Base-by-base conservation (phyloP, 306 rosid species). In the barrel medic (Medicago truncatula) region DNA sequence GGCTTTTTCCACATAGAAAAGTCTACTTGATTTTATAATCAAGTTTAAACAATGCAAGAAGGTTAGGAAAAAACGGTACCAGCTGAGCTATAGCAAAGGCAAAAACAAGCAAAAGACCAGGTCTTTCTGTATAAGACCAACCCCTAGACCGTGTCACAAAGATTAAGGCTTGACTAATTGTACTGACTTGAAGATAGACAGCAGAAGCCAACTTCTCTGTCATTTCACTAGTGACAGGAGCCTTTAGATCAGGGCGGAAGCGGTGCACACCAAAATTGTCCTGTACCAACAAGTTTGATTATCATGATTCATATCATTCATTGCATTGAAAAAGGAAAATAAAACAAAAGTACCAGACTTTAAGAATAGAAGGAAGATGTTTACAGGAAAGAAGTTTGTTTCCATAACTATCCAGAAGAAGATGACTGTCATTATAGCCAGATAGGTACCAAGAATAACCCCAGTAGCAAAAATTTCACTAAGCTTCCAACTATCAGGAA, bases 401-500 rank as follows among this genome's bases (percentile, higher is more conserved):
- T 87, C 81, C 47, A 73, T 70, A 47, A 77, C 82, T 67, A 73
- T 53, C 62, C 58, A 71, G 84, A 86, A 90, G 85, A 90, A 90
- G 21, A 90, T 15, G 16, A 88, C 91, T 12, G 93, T 87, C 86
- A 84, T 87, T 68, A 90, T 64, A 67, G 91, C 93, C 46, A 85
- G 73, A 56, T 90, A 90, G 80, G 85, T 57, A 1, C 96, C 96
- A 43, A 90, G 87, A 64, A 87, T 82, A 67, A 88, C 31, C 58
- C 93, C 96, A 41, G 93, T 90, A 34, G 92, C 83, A 65, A 90
- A 90, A 74, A 90, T 90, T 84, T 90, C 93, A 76, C 81, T 87
- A 23, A 88, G 93, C 80, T 85, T 90, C 93, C 93, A 90, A 82
- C 96, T 86, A 74, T 88, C 93, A 8, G 93, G 96, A 70, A 75